Evolutionary conservation across 176 grass and related monocot species (phyloP).

Genomic region (Rhynchospora pubera): DNA sequence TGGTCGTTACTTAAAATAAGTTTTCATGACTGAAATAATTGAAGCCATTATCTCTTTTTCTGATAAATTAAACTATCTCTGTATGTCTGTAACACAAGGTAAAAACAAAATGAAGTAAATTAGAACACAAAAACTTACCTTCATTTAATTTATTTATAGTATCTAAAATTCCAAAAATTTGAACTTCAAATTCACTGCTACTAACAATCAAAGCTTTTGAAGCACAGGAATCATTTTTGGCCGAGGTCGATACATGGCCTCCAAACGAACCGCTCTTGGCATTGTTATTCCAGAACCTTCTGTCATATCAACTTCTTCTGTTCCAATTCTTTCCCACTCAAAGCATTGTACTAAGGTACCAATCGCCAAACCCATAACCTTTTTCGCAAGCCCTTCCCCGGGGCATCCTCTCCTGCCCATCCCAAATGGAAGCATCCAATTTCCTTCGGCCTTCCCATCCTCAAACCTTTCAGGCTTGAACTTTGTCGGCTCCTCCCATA

Average conservation of each 20-base stretch:
- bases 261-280: constrained; percentile 42
- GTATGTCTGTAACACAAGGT: background rate
- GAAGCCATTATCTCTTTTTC: background rate
- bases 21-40: background rate
- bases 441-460: background rate
- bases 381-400: constrained; percentile 21
- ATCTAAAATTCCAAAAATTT: background rate
- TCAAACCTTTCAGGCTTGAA: constrained; percentile 59
- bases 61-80: background rate
- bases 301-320: constrained; percentile 36
- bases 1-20: background rate
- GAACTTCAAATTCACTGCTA: background rate
- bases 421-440: constrained; percentile 47
- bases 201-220: background rate
- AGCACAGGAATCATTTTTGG: constrained; percentile 4
- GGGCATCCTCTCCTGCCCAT: constrained; percentile 48
- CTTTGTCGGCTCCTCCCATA: constrained; percentile 51
- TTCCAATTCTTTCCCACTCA: constrained; percentile 19
- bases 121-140: background rate
- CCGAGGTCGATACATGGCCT: constrained; percentile 23
- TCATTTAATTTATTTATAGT: background rate
- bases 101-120: background rate
- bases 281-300: constrained; percentile 60
- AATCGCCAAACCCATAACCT: constrained; percentile 17
- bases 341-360: constrained; percentile 51